Base-by-base conservation (phyloP, 2,329 filamentous ascomycete genomes). In the Aspergillus niger region DNA sequence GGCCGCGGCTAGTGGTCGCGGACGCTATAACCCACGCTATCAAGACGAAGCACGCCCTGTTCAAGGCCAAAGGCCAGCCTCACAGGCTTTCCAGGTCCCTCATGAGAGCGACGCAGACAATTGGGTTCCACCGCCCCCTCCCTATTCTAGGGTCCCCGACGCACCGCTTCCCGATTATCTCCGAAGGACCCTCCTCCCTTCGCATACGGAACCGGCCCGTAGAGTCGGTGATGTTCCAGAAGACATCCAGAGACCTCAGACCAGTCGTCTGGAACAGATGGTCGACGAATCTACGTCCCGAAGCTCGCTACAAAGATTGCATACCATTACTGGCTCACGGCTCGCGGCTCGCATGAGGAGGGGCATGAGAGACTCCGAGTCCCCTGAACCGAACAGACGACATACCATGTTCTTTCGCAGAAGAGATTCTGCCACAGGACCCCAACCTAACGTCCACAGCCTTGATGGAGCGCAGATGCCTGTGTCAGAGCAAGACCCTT, bases 61-160 rank as follows among this genome's bases (percentile, higher is more conserved):
- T 6, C 81, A 85, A 22, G 59, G 59, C 17, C 38, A 55, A 5
- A 50, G 52, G 41, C 61, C 52, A 22, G 57, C 60, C 28, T 60
- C 63, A 17, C 59, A 58, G 15, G 26, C 55, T 24, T 67, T 68
- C 44, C 89, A 93, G 69, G 83, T 92, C 67, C 91, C 91, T 3
- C 91, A 95, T 73, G 91, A 95, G 75, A 94, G 91, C 64, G 91
- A 95, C 72, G 91, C 91, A 3, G 91, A 95, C 69, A 91, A 93
- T 68, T 96, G 91, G 91, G 89, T 92, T 4, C 90, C 91, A 5
- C 91, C 91, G 5, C 91, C 91, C 8, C 91, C 91, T 3, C 91
- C 91, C 1, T 96, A 96, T 61, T 73, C 70, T 22, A 73, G 68
- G 8, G 71, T 78, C 20, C 64, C 75, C 13, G 73, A 74, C 26